Evolutionary conservation across 352 stramenopile genomes (phyloP).

Genomic region (Aphanomyces euteiches): DNA sequence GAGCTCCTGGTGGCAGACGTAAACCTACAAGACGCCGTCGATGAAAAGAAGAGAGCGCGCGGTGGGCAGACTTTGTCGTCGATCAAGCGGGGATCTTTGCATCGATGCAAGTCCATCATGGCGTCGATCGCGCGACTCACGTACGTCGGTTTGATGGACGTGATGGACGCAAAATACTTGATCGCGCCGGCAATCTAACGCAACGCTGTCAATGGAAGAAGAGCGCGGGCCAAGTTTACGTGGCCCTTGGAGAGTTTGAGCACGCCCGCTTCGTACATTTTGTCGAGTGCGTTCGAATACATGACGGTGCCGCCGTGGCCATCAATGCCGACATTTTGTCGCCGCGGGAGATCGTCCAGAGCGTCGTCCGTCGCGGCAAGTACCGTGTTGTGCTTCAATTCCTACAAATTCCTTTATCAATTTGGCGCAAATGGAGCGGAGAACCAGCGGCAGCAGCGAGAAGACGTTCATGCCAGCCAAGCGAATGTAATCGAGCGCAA

Average conservation of each 20-base stretch:
- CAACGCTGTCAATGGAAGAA: not conserved
- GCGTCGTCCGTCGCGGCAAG: not conserved
- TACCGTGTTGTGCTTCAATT: no score
- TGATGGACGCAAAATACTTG: constrained; percentile 47
- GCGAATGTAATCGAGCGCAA: constrained; percentile 19
- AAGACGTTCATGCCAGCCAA: constrained; percentile 8
- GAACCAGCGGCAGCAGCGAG: constrained; percentile 12
- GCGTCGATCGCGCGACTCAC: constrained; percentile 50
- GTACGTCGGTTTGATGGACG: constrained; percentile 53
- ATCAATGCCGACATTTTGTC: not conserved
- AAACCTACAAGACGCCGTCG: constrained; percentile 38
- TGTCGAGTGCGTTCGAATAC: constrained; percentile 42
- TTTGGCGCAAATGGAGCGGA: no score
- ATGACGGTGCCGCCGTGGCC: not conserved
- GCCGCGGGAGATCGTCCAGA: not conserved
- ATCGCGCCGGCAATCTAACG: constrained; percentile 33
- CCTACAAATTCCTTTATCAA: no score
- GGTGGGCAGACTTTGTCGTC: constrained; percentile 45
- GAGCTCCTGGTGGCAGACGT: constrained; percentile 13
- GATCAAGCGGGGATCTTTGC: constrained; percentile 49
- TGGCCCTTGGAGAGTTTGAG: constrained; percentile 39
- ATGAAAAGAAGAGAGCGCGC: no score
- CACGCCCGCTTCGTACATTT: constrained; percentile 52
- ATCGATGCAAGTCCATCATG: constrained; percentile 53
- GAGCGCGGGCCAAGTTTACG: not conserved